Percentiles rank a stretch among this genome's conserved stretches.
These are phyloP conservation scores for Erythrobasidium hasegawianum DNA, from an alignment of 1,284 basidiomycete genomes.

Conservation along the genomic window DNA sequence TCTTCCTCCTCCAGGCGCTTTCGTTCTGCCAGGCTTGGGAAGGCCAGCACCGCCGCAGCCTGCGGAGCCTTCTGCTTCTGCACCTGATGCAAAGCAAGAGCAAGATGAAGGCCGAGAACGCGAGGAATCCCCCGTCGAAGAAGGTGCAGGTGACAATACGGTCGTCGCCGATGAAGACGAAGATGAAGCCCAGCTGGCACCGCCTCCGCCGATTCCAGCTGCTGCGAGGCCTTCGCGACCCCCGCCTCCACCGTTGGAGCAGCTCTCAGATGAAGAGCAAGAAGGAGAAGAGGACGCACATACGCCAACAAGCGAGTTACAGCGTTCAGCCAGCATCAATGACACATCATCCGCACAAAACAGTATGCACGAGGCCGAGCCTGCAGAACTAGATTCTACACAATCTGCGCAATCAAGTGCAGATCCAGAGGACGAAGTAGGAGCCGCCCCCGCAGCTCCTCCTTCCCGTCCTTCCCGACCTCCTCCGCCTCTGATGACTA, in stretches of 20 bases:
- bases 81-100: conserved; percentile 6
- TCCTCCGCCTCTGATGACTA: not conserved
- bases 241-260: conserved; percentile 13
- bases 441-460: not conserved
- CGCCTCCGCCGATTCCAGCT: conserved; percentile 15
- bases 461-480: conserved; percentile 1
- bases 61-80: not conserved
- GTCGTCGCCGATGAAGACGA: not conserved
- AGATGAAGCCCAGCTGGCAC: not conserved
- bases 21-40: conserved; percentile 31
- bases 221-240: conserved; percentile 10
- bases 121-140: not conserved
- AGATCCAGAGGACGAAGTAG: not conserved
- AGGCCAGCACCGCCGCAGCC: conserved; percentile 16
- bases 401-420: not conserved
- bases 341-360: too few relatives aligned
- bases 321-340: not conserved
- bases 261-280: too few relatives aligned
- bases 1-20: conserved; percentile 40
- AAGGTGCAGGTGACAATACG: not conserved
- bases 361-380: not conserved
- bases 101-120: too few relatives aligned
- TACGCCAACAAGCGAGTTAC: not conserved
- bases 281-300: too few relatives aligned
- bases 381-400: not conserved